Conservation (phyloP, 768 basidiomycete genomes). For the Kwoniella sp. region DNA sequence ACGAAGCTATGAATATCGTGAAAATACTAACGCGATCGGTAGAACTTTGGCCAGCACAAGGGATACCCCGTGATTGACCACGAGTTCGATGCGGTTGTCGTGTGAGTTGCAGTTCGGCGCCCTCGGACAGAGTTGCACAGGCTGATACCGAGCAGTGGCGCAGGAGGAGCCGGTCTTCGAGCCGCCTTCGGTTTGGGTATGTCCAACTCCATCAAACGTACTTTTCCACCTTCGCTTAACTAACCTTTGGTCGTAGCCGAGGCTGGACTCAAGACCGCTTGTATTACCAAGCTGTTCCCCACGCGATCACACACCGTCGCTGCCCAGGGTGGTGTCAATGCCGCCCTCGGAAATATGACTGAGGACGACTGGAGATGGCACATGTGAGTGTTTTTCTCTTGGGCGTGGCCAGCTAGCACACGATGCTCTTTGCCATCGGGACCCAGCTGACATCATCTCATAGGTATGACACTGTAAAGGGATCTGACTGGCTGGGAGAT, state of each 20-base stretch:
- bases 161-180: slow-evolving; percentile 95
- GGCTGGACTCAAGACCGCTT: slow-evolving; percentile 96
- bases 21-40: slow-evolving; percentile 6
- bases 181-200: slow-evolving; percentile 83
- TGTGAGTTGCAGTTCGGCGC: no score
- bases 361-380: slow-evolving; percentile 99
- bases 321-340: slow-evolving; percentile 99
- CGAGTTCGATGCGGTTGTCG: slow-evolving; percentile 96
- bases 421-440: no score
- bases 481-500: slow-evolving; percentile 99
- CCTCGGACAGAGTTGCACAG: no score
- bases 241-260: slow-evolving; percentile 58
- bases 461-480: slow-evolving; percentile 69
- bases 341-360: slow-evolving; percentile 74
- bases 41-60: slow-evolving; percentile 48
- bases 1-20: background rate
- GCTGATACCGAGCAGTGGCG: no score
- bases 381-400: slow-evolving; percentile 57
- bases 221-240: background rate
- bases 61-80: slow-evolving; percentile 93
- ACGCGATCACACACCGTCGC: slow-evolving; percentile 98
- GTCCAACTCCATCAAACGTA: slow-evolving; percentile 5
- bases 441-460: background rate
- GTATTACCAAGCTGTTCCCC: slow-evolving; percentile 98
- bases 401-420: no score